Percentiles rank a stretch among this genome's conserved stretches.
These are phyloP conservation scores for Dichomitus squalens DNA, from an alignment of 1,284 basidiomycete species.

Conservation along the genomic window DNA sequence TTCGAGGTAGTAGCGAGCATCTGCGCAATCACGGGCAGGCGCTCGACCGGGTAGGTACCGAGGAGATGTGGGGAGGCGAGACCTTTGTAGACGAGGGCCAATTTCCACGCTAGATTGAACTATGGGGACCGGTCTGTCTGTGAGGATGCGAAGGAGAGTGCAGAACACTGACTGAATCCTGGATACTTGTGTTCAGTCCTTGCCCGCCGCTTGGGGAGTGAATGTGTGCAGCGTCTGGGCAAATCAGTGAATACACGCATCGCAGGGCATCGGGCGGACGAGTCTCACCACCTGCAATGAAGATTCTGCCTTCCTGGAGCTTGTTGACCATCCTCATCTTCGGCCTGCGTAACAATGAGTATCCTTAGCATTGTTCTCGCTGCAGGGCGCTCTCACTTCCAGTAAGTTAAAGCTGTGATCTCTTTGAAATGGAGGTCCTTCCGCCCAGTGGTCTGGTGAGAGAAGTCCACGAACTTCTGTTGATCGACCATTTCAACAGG, in stretches of 20 bases:
- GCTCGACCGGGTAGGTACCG: conserved; percentile 30
- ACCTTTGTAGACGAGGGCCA: conserved; percentile 32
- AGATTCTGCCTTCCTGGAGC: conserved; percentile 37
- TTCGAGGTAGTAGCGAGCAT: conserved; percentile 27
- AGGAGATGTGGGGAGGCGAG: conserved; percentile 27
- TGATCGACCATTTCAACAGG: conserved; percentile 10
- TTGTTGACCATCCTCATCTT: conserved; percentile 41
- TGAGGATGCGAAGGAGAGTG: conserved; percentile 27
- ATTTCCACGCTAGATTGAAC: conserved; percentile 38
- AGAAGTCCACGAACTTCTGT: conserved; percentile 10
- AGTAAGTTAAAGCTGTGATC: conserved; percentile 2
- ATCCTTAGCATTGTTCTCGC: not conserved
- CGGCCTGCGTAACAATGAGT: conserved; percentile 27
- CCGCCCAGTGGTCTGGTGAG: conserved; percentile 4
- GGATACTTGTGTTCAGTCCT: conserved; percentile 9
- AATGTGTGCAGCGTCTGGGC: conserved; percentile 31
- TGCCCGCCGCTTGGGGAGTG: conserved; percentile 33
- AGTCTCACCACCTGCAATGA: conserved; percentile 35
- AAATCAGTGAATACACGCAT: too few species aligned
- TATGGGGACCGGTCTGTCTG: conserved; percentile 6
- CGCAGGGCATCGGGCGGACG: not conserved
- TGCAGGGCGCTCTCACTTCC: conserved; percentile 9
- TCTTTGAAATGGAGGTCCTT: conserved; percentile 7
- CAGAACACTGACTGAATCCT: not conserved
- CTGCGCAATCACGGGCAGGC: conserved; percentile 29